These are phyloP conservation scores for Microbotryomycetes sp. DNA, from an alignment of 1,284 basidiomycete species.

Conservation along the genomic window DNA sequence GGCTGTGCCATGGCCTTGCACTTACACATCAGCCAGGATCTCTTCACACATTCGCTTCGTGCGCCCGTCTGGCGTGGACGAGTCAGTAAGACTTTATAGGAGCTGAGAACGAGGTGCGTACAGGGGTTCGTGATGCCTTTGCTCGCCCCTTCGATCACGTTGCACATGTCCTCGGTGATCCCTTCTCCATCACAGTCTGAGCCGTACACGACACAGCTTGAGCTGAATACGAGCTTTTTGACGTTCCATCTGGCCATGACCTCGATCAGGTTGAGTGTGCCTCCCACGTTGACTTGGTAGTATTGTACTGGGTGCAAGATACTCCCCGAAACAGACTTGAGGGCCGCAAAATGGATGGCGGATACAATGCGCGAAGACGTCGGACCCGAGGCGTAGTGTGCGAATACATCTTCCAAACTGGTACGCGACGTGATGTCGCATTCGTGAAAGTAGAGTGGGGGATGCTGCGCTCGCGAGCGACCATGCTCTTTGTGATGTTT, in stretches of 20 bases:
- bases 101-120: too few species aligned
- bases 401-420: slow-evolving; percentile 1
- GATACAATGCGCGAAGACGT: slow-evolving; percentile 7
- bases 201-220: slow-evolving; percentile 15
- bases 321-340: slow-evolving; percentile 8
- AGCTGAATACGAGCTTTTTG: slow-evolving; percentile 9
- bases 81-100: too few species aligned
- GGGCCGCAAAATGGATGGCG: slow-evolving; percentile 13
- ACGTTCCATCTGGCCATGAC: slow-evolving; percentile 2
- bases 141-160: slow-evolving; percentile 8
- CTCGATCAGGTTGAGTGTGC: slow-evolving; percentile 11
- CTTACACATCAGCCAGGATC: slow-evolving; percentile 7
- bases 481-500: background rate
- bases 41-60: slow-evolving; percentile 18
- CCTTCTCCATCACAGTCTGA: slow-evolving; percentile 8
- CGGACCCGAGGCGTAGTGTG: background rate
- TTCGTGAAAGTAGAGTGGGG: slow-evolving; percentile 13
- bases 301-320: slow-evolving; percentile 1
- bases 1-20: background rate
- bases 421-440: slow-evolving; percentile 2
- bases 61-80: slow-evolving; percentile 6
- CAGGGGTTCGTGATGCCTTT: slow-evolving; percentile 16
- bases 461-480: background rate
- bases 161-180: slow-evolving; percentile 5
- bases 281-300: slow-evolving; percentile 11